Evolutionary conservation across 306 rosid species (phyloP), one percentile per base, ranked within the genome.

Genomic region (Vachellia pachyceras): DNA sequence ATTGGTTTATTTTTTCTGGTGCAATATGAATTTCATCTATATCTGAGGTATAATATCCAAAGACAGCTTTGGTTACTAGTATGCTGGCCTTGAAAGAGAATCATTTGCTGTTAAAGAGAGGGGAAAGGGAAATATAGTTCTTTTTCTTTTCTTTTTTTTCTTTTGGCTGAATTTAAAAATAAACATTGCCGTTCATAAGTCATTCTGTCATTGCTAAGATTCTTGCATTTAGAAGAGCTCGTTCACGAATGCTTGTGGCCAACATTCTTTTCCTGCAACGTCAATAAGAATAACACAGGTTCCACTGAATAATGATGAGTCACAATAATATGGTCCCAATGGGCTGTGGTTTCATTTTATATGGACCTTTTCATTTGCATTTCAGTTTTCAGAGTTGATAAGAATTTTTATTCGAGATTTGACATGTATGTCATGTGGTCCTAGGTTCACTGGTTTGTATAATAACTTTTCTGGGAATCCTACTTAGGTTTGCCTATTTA

Each of bases 311-410:
- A 22, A 20, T 73, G 85, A 77, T 77, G 37, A 47, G 89, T 86
- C 87, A 73, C 89, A 73, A 73, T 87, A 73, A 37, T 63, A 50
- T 58, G 85, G 89, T 69, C 87, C 89, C 87, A 73, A 55, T 74
- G 77, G 85, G 85, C 72, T 46, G 83, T 83, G n/a, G n/a, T 69
- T 77, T 73, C 77, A 80, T 73, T 80, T 83, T 39, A 80, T 80
- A 73, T 74, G 85, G 60, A 5, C 79, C 76, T 75, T 39, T 80
- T 78, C 80, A 73, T n/a, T 86, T 83, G 63, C 83, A 84, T 77
- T 80, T 77, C 79, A 50, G 42, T 55, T 82, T 64, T 37, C 41
- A 5, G 9, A 54, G 60, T 54, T 71, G 68, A 68, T 78, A 60
- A 67, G 81, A 71, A 86, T 86, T 79, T n/a, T n/a, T 72, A 86